phyloP scores from a whole-genome alignment of 2,329 filamentous ascomycete genomes.

The Cladosporium colombiae region DNA sequence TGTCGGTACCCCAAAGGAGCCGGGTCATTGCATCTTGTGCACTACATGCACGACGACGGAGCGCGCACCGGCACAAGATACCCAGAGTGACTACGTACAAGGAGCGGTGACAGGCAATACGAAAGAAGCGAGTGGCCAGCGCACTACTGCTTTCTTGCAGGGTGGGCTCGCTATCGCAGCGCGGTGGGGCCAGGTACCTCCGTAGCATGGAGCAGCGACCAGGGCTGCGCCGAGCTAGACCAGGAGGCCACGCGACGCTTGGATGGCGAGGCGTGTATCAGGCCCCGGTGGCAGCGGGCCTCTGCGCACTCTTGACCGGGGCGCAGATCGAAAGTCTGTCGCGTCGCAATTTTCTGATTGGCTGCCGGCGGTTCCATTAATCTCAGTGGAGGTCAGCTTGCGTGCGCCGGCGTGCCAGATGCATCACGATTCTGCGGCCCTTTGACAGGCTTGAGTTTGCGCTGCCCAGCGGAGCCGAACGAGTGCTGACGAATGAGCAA shows the following conservation, averaged over 20 bases:
- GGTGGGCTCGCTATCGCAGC: slow-evolving; percentile 15
- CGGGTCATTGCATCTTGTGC: slow-evolving; percentile 1
- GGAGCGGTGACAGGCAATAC: slow-evolving; percentile 18
- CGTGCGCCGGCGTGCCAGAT: slow-evolving; percentile 10
- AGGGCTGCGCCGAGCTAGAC: slow-evolving; percentile 12
- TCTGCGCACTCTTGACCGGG: neutral
- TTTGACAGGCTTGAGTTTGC: slow-evolving; percentile 1
- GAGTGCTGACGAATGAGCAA: slow-evolving; percentile 3
- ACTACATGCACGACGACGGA: slow-evolving; percentile 11
- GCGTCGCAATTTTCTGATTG: slow-evolving; percentile 15
- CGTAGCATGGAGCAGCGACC: neutral
- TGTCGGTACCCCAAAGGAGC: slow-evolving; percentile 7
- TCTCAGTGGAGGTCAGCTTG: slow-evolving; percentile 20
- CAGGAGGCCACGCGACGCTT: slow-evolving; percentile 14
- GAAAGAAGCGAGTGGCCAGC: slow-evolving; percentile 10
- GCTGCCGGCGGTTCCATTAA: slow-evolving; percentile 15
- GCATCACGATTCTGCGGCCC: neutral
- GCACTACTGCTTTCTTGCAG: slow-evolving; percentile 15
- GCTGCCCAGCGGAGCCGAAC: slow-evolving; percentile 2
- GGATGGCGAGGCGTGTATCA: slow-evolving; percentile 17
- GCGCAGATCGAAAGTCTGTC: slow-evolving; percentile 13
- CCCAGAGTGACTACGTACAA: neutral
- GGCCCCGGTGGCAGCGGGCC: slow-evolving; percentile 5
- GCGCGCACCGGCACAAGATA: slow-evolving; percentile 17
- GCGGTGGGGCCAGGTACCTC: neutral